Evolutionary conservation across 23 red algal species (phyloP).

Genomic region (Pyropia haitanensis): DNA sequence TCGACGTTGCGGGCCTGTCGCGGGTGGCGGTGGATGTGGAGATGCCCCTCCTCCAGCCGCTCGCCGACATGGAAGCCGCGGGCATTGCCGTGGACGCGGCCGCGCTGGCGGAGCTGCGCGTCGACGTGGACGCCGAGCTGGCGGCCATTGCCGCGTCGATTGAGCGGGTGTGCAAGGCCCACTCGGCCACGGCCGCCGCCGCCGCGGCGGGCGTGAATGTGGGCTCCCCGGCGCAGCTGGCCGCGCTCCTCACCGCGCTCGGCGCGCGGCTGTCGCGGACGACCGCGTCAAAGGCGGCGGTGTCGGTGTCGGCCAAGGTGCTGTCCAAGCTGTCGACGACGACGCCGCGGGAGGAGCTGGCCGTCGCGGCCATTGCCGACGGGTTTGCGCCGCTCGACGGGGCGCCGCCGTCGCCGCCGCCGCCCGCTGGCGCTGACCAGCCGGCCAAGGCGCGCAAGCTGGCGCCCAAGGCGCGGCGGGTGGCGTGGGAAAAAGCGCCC

Average conservation of each 20-base stretch:
- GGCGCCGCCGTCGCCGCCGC: background rate
- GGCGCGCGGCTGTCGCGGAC: background rate
- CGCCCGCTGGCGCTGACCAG: background rate
- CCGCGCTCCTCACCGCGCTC: background rate
- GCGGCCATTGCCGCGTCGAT: background rate
- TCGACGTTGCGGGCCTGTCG: background rate
- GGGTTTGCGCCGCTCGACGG: background rate
- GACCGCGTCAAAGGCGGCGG: background rate
- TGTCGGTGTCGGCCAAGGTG: background rate
- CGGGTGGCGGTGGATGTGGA: slow-evolving; percentile 10
- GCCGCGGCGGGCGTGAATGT: background rate
- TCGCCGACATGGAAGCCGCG: slow-evolving; percentile 21
- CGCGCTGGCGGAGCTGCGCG: background rate
- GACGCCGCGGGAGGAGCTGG: background rate
- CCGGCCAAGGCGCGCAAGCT: background rate
- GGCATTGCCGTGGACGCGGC: slow-evolving; percentile 18
- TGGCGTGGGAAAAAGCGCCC: background rate
- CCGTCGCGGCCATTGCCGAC: background rate
- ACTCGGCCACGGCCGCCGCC: background rate
- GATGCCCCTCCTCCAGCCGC: slow-evolving; percentile 24
- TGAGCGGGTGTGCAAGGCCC: background rate
- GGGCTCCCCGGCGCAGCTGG: slow-evolving; percentile 4
- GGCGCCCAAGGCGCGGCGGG: background rate
- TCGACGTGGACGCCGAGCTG: background rate
- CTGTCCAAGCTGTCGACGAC: background rate